Evolutionary conservation across 2,329 filamentous ascomycete species (phyloP), one percentile per base, ranked within the genome.

Genomic region (Aureobasidium sp.): DNA sequence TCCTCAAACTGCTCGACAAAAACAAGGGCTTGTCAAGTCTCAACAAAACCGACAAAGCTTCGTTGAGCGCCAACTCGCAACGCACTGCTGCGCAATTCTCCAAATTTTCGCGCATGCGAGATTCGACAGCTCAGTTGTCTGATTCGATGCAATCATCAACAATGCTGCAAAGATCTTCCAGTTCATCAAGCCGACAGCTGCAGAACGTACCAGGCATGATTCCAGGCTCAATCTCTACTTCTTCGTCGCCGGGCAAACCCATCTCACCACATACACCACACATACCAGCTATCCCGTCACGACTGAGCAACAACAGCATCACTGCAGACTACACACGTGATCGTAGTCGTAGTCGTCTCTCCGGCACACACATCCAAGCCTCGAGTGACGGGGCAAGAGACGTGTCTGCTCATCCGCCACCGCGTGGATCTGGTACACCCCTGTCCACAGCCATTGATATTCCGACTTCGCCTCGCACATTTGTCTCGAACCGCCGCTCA

Each of bases 71-170:
- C 27, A 83, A 87, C 0, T 87, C 87, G 52, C 89, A 88, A 71
- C 84, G 85, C 66, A 92, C 91, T 0, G 87, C 86, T 39, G 89
- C 89, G 45, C 89, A 93, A 67, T 80, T 96, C 44, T 88, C 86
- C 25, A 91, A 89, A 68, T 97, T 94, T 71, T 91, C 94, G 69
- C 83, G 85, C 63, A 93, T 97, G 89, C 84, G 86, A 66, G 93
- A 97, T 64, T 92, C 90, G 0, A 92, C 96, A 70, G 89, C 90
- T 62, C 89, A 86, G 5, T 81, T 99, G 44, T 95, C 91, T 0
- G 94, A 99, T 60, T 96, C 91, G 0, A 91, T 99, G 82, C 91
- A 90, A 31, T 94, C 91, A 0, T 97, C 93, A 0, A 83, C 91
- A 69, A 85, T 95, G 68, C 78, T 97, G 62, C 89, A 96, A 51